Base-by-base conservation (phyloP, 2,329 filamentous ascomycete species). In the Fusarium acutatum region DNA sequence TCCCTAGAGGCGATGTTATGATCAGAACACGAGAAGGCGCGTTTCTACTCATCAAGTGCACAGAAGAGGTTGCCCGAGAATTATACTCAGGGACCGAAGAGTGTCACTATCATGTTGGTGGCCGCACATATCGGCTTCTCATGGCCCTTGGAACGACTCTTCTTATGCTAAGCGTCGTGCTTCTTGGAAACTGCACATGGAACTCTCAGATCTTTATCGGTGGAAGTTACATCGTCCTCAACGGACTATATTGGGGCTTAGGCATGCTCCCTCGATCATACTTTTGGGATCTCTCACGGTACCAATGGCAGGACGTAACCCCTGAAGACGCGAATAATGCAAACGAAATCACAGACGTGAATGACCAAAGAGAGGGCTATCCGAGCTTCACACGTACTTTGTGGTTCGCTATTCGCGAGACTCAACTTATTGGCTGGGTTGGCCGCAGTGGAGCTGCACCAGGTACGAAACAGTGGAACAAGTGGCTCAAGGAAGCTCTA, bases 131-230 rank as follows among this genome's bases (percentile, higher is more conserved):
- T 77, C 85, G 87, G 26, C 78, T 83, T 1, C 84, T 90, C 13
- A 90, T 91, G 81, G 89, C 86, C 1, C 46, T 87, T 5, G 89
- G 88, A 38, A 92, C 90, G 14, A 84, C 89, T 14, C 72, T 91
- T 32, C 84, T 92, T 49, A 92, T 92, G 90, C 77, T 88, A 7
- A 85, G 87, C 3, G 88, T 92, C 17, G 88, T 92, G 18, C 80
- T 91, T 20, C 80, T 92, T 38, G 89, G 89, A 4, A 91, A 91
- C 77, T 90, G 88, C 79, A 85, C 85, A n/a, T 91, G 89, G 84
- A 84, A 85, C 49, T 87, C 88, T 68, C 89, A 92, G 79, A 85
- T 88, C 15, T 86, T 89, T 17, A 88, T 91, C 67, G 89, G 88
- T 12, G 83, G 81, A 6, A 83, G 85, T 4, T 92, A 92, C 72